phyloP scores from a whole-genome alignment of 2,329 filamentous ascomycete genomes.

The Penicillium decumbens region DNA sequence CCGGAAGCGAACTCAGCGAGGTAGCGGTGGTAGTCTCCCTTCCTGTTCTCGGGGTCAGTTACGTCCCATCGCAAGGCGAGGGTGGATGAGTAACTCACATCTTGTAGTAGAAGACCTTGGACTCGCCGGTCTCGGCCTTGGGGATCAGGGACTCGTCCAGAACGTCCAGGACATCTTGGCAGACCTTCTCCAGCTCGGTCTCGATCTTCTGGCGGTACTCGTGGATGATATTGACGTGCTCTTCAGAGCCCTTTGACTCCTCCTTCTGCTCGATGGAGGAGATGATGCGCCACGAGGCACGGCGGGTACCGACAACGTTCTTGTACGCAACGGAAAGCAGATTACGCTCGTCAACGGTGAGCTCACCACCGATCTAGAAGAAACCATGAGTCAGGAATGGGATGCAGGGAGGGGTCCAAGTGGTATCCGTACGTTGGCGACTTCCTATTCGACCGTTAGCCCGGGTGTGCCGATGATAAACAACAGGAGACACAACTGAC shows the following conservation, averaged over 20 bases:
- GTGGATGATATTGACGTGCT: constrained; percentile 89
- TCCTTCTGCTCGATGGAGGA: constrained; percentile 99
- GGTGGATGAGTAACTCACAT: constrained; percentile 57
- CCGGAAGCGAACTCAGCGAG: constrained; percentile 93
- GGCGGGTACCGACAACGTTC: constrained; percentile 97
- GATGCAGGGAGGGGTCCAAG: constrained; percentile 8
- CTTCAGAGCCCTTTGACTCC: constrained; percentile 95
- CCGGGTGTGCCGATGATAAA: constrained; percentile 12
- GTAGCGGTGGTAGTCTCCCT: constrained; percentile 99
- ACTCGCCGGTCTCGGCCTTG: constrained; percentile 93
- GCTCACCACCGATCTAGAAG: constrained; percentile 59
- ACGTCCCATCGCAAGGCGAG: constrained; percentile 62
- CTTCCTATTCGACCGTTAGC: constrained; percentile 60
- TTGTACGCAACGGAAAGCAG: constrained; percentile 99
- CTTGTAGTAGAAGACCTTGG: constrained; percentile 99
- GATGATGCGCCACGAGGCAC: constrained; percentile 99
- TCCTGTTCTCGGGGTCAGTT: constrained; percentile 74
- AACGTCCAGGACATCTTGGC: constrained; percentile 94
- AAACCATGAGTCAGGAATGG: constrained; percentile 17
- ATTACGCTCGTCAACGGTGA: constrained; percentile 72
- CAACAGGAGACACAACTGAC: constrained; percentile 43
- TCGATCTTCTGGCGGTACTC: constrained; percentile 99
- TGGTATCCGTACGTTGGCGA: constrained; percentile 68
- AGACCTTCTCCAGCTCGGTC: constrained; percentile 93
- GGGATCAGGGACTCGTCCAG: constrained; percentile 90